Conservation (phyloP, 2,329 filamentous ascomycete species). For the Basipetospora chlamydospora region DNA sequence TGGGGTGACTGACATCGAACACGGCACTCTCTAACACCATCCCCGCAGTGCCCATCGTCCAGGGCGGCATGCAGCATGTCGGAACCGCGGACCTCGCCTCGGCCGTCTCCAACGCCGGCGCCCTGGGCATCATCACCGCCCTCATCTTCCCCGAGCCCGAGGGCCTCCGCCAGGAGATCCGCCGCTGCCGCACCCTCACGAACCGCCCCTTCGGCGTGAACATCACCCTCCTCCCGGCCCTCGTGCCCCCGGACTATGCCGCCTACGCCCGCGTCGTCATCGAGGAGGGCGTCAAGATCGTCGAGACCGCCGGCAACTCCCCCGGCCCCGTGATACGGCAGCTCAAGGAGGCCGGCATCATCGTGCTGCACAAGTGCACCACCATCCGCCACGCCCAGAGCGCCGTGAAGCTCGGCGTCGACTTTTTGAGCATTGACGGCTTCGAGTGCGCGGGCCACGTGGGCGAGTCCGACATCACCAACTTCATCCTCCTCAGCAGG, state of each 20-base stretch:
- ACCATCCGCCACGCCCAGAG: slow-evolving; percentile 86
- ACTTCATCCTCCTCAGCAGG: slow-evolving; percentile 74
- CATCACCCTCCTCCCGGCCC: slow-evolving; percentile 78
- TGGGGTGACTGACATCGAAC: no score
- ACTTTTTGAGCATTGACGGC: slow-evolving; percentile 92
- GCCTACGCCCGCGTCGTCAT: slow-evolving; percentile 88
- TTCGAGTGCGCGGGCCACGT: slow-evolving; percentile 94
- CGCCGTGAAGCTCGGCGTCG: slow-evolving; percentile 85
- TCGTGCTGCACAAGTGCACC: slow-evolving; percentile 92
- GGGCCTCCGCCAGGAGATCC: slow-evolving; percentile 87
- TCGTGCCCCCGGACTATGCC: slow-evolving; percentile 81
- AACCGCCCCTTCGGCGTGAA: slow-evolving; percentile 80
- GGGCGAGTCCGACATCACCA: slow-evolving; percentile 75
- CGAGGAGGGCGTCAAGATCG: slow-evolving; percentile 79
- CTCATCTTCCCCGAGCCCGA: slow-evolving; percentile 88
- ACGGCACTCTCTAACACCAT: neutral
- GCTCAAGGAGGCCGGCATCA: slow-evolving; percentile 67
- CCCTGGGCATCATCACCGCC: slow-evolving; percentile 68
- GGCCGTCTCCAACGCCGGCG: slow-evolving; percentile 69
- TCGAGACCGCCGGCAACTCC: slow-evolving; percentile 81
- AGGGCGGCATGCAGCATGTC: slow-evolving; percentile 80
- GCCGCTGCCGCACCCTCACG: slow-evolving; percentile 67
- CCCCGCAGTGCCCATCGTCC: slow-evolving; percentile 56
- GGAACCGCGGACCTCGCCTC: slow-evolving; percentile 67
- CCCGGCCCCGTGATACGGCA: slow-evolving; percentile 82